Percentiles rank a stretch among this genome's conserved stretches.
phyloP scores from a whole-genome alignment of 495 filamentous ascomycete species.

The Daldinia bambusicola region DNA sequence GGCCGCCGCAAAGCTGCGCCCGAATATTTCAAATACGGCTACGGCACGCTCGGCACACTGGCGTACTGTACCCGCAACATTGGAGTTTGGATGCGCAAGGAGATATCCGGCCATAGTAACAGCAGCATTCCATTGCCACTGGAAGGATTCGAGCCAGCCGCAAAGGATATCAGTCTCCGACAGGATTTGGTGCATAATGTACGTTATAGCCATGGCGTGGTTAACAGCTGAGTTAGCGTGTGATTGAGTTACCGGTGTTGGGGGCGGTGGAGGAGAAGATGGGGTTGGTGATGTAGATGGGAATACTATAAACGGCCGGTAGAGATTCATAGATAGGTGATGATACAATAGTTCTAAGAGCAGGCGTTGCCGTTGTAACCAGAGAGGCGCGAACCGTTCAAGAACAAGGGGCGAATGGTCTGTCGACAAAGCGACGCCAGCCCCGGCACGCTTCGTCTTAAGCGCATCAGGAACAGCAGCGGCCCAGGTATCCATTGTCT shows the following conservation, averaged over 20 bases:
- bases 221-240: conserved; percentile 3
- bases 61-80: not conserved
- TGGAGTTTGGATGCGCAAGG: not conserved
- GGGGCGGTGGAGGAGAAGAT: not conserved
- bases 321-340: not conserved
- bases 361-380: not conserved
- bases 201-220: conserved; percentile 10
- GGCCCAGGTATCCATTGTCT: not conserved
- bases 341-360: conserved; percentile 6
- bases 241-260: not conserved
- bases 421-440: not conserved
- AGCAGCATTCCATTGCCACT: conserved; percentile 5
- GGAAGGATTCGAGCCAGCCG: not conserved
- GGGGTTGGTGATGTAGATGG: not conserved
- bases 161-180: not conserved
- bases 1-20: not conserved
- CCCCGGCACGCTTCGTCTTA: not conserved
- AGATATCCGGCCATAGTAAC: conserved; percentile 1
- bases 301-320: conserved; percentile 6
- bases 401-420: not conserved
- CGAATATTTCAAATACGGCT: conserved; percentile 1
- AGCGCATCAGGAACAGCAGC: not conserved
- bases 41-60: not conserved
- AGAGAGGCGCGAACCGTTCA: not conserved
- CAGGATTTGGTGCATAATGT: not conserved